Base-by-base conservation (phyloP, 129 eudicot genomes). In the Flaveria linearis region DNA sequence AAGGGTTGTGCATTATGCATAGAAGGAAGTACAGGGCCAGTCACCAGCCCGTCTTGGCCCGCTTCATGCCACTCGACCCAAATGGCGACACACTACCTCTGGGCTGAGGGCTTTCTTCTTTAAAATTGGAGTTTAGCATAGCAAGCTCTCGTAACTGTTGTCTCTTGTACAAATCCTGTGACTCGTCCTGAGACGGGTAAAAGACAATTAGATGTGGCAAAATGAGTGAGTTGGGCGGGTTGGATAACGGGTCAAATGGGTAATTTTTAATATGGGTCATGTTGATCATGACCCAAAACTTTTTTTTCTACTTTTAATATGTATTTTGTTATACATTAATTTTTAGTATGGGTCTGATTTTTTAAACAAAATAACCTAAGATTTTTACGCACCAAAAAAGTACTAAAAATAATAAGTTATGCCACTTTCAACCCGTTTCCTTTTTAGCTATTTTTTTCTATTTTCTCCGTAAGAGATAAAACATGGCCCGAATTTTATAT, bases 21-120 rank as follows among this genome's bases (percentile, higher is more conserved):
- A 39, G 33, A 72, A 51, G 56, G 7, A 55, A 16, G 57, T 67
- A 30, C 43, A 10, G 45, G 60, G 62, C 30, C 57, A 22, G 78
- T 76, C 76, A 88, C 93, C 88, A 85, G 69, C 82, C 89, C 15
- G 93, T 90, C 84, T 88, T 91, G 33, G 97, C 92, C 16, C 94
- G 90, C 74, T 91, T 91, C 87, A 91, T 82, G 28, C 90, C 84
- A 74, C 91, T 86, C 0, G 96, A 84, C 64, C 81, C 76, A 20
- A 92, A 92, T 43, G 97, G 97, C 63, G 97, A 92, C 39, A 89
- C 84, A 8, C 97, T 92, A 33, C 93, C 93, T 70, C 96, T 84
- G 9, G 96, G 93, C 49, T 85, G 91, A 5, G 97, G 97, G 68
- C 97, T 89, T 26, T 87, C 93, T 84, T 92, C 97, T 81, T 87